These are phyloP conservation scores for Aureobasidium namibiae DNA, from an alignment of 2,329 filamentous ascomycete genomes.

Conservation along the genomic window DNA sequence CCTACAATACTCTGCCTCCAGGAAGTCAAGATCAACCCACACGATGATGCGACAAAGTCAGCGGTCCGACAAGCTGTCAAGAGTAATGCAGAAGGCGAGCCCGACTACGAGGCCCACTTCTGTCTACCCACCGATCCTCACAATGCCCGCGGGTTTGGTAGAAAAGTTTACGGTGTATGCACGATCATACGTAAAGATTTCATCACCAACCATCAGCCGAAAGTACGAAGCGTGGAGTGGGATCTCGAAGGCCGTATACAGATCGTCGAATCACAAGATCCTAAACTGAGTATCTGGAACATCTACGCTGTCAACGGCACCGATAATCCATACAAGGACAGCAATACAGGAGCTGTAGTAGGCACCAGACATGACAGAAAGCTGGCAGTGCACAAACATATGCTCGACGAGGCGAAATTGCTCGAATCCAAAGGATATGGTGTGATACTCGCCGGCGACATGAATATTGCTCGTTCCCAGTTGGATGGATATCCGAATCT, in stretches of 20 bases:
- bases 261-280: conserved; percentile 34
- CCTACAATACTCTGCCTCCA: conserved; percentile 40
- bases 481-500: conserved; percentile 43
- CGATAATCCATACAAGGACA: conserved; percentile 36
- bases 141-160: conserved; percentile 43
- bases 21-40: conserved; percentile 41
- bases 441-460: conserved; percentile 44
- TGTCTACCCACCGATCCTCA: conserved; percentile 41
- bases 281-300: conserved; percentile 41
- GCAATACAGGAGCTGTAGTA: conserved; percentile 32
- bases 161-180: conserved; percentile 46
- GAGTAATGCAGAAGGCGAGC: conserved; percentile 19
- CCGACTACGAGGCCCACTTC: conserved; percentile 37
- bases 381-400: conserved; percentile 37
- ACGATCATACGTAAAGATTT: conserved; percentile 42
- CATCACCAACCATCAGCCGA: conserved; percentile 19
- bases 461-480: conserved; percentile 41
- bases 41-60: conserved; percentile 32
- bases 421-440: conserved; percentile 35
- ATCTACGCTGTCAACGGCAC: conserved; percentile 49
- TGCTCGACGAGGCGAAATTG: conserved; percentile 37
- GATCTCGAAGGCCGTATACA: conserved; percentile 45
- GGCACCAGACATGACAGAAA: conserved; percentile 47
- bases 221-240: conserved; percentile 39
- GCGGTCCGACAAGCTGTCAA: conserved; percentile 33